Conservation (phyloP, 192 early-diverging fungal genomes). For the Coemansia biformis region DNA sequence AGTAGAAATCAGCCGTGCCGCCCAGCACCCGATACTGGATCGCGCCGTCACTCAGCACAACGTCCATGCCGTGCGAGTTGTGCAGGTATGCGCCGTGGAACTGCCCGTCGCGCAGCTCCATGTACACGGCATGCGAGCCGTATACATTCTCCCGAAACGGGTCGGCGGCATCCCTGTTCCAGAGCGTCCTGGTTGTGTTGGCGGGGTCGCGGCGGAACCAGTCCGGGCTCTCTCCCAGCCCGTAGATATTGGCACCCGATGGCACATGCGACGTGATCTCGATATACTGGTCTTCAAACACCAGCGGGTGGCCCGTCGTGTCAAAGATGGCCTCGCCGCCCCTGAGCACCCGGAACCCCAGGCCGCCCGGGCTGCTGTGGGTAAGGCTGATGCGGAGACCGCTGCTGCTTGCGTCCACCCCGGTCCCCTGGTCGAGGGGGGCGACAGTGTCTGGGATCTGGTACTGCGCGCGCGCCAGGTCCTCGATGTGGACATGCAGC, state of each 20-base stretch:
- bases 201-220: slow-evolving; percentile 50
- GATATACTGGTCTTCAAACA: slow-evolving; percentile 64
- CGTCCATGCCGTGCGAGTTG: slow-evolving; percentile 68
- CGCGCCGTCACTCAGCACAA: slow-evolving; percentile 43
- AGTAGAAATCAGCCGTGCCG: slow-evolving; percentile 60
- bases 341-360: slow-evolving; percentile 33
- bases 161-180: slow-evolving; percentile 46
- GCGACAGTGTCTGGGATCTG: slow-evolving; percentile 41
- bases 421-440: slow-evolving; percentile 11
- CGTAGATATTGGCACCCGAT: slow-evolving; percentile 58
- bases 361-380: slow-evolving; percentile 15
- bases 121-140: slow-evolving; percentile 60
- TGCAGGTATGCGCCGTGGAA: slow-evolving; percentile 55
- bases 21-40: slow-evolving; percentile 63
- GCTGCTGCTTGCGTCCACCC: slow-evolving; percentile 3
- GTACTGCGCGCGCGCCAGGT: slow-evolving; percentile 29
- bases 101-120: slow-evolving; percentile 55
- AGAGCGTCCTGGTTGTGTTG: slow-evolving; percentile 41
- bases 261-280: slow-evolving; percentile 58
- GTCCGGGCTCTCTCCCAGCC: slow-evolving; percentile 58
- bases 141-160: slow-evolving; percentile 56
- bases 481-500: slow-evolving; percentile 53
- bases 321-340: slow-evolving; percentile 27
- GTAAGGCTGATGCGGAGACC: slow-evolving; percentile 10
- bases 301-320: slow-evolving; percentile 39